Evolutionary conservation across 2,329 filamentous ascomycete genomes (phyloP).

Genomic region (Lizonia empirigonia): DNA sequence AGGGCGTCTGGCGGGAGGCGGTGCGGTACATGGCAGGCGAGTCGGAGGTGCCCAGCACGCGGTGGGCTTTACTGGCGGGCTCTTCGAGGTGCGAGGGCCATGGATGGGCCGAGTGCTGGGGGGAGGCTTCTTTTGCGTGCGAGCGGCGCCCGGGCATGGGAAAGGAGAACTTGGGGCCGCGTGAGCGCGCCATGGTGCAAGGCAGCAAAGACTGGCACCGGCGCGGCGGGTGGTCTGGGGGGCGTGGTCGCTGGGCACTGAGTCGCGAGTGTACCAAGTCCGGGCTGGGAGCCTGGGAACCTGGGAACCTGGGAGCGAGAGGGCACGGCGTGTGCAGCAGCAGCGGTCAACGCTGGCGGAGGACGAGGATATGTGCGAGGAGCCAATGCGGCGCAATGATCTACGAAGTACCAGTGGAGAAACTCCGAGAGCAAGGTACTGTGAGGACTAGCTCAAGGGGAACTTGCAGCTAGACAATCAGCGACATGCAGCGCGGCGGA

Average conservation of each 20-base stretch:
- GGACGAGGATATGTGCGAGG: slow-evolving; percentile 21
- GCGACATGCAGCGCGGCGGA: slow-evolving; percentile 5
- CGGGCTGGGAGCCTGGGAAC: too few species aligned
- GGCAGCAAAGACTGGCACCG: slow-evolving; percentile 14
- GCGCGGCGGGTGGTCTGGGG: slow-evolving; percentile 17
- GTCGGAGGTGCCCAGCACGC: slow-evolving; percentile 45
- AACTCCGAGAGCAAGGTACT: slow-evolving; percentile 5
- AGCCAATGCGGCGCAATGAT: slow-evolving; percentile 5
- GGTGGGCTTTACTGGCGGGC: slow-evolving; percentile 44
- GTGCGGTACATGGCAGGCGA: slow-evolving; percentile 29
- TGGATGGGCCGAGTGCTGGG: slow-evolving; percentile 28
- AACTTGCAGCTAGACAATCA: slow-evolving; percentile 13
- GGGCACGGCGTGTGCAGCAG: slow-evolving; percentile 3
- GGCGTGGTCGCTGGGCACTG: slow-evolving; percentile 33
- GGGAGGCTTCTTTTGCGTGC: slow-evolving; percentile 25
- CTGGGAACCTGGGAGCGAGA: too few species aligned
- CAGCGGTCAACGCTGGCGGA: slow-evolving; percentile 21
- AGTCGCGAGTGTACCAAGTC: slow-evolving; percentile 32
- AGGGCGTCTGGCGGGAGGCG: slow-evolving; percentile 27
- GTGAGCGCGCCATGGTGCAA: slow-evolving; percentile 33
- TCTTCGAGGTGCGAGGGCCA: slow-evolving; percentile 34
- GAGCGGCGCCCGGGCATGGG: slow-evolving; percentile 42
- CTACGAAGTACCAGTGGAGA: slow-evolving; percentile 1
- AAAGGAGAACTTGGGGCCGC: slow-evolving; percentile 45
- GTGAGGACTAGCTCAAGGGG: slow-evolving; percentile 19